A percentile compares a stretch with the other conserved stretches of the same genome.
Conservation (phyloP, 352 stramenopile species). For the Globisporangium barbulae region DNA sequence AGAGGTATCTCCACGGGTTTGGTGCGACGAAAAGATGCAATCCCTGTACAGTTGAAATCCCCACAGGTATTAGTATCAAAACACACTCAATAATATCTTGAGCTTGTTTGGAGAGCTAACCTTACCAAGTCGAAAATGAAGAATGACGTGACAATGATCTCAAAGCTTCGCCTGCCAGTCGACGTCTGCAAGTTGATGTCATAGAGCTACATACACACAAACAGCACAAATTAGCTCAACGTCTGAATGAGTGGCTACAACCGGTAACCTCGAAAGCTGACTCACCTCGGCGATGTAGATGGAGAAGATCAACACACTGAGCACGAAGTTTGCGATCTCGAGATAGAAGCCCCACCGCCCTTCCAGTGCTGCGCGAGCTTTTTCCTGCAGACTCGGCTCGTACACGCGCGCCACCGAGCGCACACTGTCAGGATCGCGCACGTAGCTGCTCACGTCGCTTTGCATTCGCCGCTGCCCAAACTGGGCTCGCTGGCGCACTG, state of each 20-base stretch:
- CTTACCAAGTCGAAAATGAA: slow-evolving; percentile 64
- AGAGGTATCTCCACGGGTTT: slow-evolving; percentile 39
- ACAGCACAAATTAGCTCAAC: neutral
- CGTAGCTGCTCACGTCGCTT: slow-evolving; percentile 24
- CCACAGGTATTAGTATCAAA: neutral
- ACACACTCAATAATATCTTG: too few species aligned
- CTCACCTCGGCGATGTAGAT: slow-evolving; percentile 57
- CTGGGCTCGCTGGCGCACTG: slow-evolving; percentile 17
- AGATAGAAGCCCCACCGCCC: slow-evolving; percentile 40
- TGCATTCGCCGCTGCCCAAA: slow-evolving; percentile 18
- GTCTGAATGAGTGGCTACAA: too few species aligned
- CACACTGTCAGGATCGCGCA: slow-evolving; percentile 17
- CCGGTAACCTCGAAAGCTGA: neutral
- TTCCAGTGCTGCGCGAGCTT: slow-evolving; percentile 27
- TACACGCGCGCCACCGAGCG: slow-evolving; percentile 40
- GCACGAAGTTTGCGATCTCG: slow-evolving; percentile 53
- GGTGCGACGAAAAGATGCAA: slow-evolving; percentile 49
- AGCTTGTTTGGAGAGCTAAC: neutral
- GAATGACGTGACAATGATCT: slow-evolving; percentile 45
- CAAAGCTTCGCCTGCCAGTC: slow-evolving; percentile 20
- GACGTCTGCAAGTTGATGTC: slow-evolving; percentile 20
- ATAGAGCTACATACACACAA: slow-evolving; percentile 35
- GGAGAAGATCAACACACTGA: slow-evolving; percentile 58
- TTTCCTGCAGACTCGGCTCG: slow-evolving; percentile 44
- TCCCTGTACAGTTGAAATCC: slow-evolving; percentile 13